Conservation (phyloP, 2,329 filamentous ascomycete genomes). For the Esteya vermicola region DNA sequence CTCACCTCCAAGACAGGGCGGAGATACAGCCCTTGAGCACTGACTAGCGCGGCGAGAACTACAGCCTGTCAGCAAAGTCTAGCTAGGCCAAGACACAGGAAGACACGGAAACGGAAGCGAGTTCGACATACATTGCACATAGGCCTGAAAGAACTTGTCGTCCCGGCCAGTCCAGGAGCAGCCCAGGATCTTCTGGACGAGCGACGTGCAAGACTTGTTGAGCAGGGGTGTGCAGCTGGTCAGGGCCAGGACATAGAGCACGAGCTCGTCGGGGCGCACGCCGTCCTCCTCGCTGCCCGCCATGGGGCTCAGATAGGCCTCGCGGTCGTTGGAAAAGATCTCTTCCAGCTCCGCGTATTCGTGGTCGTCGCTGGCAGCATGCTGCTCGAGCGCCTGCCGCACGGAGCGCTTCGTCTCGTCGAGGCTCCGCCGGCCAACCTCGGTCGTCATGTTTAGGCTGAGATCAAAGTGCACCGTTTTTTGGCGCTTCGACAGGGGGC, state of each 20-base stretch:
- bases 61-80: constrained; percentile 23
- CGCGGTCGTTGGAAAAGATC: constrained; percentile 36
- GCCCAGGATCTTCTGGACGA: constrained; percentile 44
- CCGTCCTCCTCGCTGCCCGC: constrained; percentile 30
- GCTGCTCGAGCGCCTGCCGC: constrained; percentile 39
- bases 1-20: constrained; percentile 9
- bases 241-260: constrained; percentile 48
- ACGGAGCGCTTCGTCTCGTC: constrained; percentile 42
- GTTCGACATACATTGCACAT: constrained; percentile 21
- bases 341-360: constrained; percentile 3
- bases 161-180: constrained; percentile 53
- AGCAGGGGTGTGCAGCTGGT: constrained; percentile 46
- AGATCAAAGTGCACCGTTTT: constrained; percentile 44
- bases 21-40: constrained; percentile 62
- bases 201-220: constrained; percentile 40
- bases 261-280: constrained; percentile 39
- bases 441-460: constrained; percentile 40
- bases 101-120: neutral
- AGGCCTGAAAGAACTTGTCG: constrained; percentile 50
- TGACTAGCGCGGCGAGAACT: constrained; percentile 60
- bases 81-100: neutral
- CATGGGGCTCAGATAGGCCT: constrained; percentile 23
- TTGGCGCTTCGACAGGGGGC: constrained; percentile 36
- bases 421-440: constrained; percentile 31
- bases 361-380: constrained; percentile 31